Evolutionary conservation across 169 alveolate species (phyloP).

Genomic region (Cyclospora cayetanensis): DNA sequence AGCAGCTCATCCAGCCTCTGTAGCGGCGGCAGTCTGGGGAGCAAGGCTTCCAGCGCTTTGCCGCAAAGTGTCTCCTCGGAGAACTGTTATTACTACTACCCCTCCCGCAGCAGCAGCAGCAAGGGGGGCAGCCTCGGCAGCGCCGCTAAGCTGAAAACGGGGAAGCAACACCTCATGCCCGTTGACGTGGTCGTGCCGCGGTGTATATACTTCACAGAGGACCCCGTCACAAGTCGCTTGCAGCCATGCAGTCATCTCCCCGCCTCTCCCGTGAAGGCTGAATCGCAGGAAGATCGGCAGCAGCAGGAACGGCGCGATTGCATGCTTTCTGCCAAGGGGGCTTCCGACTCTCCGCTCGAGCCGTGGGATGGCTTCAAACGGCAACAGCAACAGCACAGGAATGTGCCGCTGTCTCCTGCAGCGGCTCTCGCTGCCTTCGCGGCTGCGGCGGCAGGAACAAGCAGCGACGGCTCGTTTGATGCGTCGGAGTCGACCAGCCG

Average conservation of each 20-base stretch:
- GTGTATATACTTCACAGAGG: not conserved
- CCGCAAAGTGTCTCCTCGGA: too few relatives aligned
- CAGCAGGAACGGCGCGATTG: not conserved
- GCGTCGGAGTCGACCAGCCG: not conserved
- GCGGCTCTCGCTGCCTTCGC: not conserved
- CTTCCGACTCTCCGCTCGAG: not conserved
- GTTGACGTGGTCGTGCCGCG: not conserved
- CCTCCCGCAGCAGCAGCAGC: too few relatives aligned
- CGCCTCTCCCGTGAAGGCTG: too few relatives aligned
- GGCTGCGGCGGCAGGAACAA: not conserved
- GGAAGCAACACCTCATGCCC: too few relatives aligned
- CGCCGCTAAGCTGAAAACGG: too few relatives aligned
- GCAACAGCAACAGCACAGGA: constrained; percentile 28
- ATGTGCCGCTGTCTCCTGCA: constrained; percentile 20
- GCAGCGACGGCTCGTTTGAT: not conserved
- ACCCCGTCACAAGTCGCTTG: not conserved
- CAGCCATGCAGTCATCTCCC: too few relatives aligned
- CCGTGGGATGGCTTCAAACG: not conserved
- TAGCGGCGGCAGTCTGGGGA: too few relatives aligned
- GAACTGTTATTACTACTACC: too few relatives aligned
- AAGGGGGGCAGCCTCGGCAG: too few relatives aligned
- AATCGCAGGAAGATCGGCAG: constrained; percentile 38
- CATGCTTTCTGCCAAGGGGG: not conserved
- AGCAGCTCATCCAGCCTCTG: too few relatives aligned
- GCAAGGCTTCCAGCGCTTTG: too few relatives aligned